Base-by-base conservation (phyloP, 257 asterid species). In the Penstemon eatonii region DNA sequence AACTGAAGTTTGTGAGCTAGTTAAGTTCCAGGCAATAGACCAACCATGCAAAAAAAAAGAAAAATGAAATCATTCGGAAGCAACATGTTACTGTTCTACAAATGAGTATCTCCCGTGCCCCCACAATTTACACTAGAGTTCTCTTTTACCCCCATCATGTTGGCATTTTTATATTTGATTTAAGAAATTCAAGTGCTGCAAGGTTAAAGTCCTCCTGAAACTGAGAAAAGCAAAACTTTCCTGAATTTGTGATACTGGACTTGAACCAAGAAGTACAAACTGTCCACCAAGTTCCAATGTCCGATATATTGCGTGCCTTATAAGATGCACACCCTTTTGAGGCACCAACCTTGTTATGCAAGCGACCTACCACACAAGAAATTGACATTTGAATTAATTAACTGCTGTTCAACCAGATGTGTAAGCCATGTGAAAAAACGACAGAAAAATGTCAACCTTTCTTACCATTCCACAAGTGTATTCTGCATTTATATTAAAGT, bases 341-440 rank as follows among this genome's bases (percentile, higher is more conserved):
- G 99, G 96, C 42, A 93, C 99, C 92, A 93, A 80, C 81, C 99
- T 88, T 68, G 97, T 90, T 72, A 93, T 88, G 89, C 96, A 93
- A 61, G 95, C 88, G 79, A 93, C 95, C 99, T 93, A 83, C 78
- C 69, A 63, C 56, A 43, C 57, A 53, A 56, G 40, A 69, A 58
- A 37, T 42, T 59, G 8, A 52, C 53, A 66, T 38, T 37, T 50
- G 12, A 45, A 46, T 49, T 7, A 38, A 40, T 59, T 37, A 61
- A 55, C 51, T 18, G 54, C 45, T 59, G 47, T 40, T 65, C 42
- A n/a, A 62, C 51, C 57, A 61, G 69, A 63, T 50, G 50, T 58
- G 39, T 7, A 60, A 53, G 60, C 60, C 47, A 44, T 53, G 36
- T 36, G 52, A 13, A 43, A 5, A 13, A 49, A 42, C 8, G 64